phyloP scores from a whole-genome alignment of 306 rosid genomes.

The Mucuna pruriens region DNA sequence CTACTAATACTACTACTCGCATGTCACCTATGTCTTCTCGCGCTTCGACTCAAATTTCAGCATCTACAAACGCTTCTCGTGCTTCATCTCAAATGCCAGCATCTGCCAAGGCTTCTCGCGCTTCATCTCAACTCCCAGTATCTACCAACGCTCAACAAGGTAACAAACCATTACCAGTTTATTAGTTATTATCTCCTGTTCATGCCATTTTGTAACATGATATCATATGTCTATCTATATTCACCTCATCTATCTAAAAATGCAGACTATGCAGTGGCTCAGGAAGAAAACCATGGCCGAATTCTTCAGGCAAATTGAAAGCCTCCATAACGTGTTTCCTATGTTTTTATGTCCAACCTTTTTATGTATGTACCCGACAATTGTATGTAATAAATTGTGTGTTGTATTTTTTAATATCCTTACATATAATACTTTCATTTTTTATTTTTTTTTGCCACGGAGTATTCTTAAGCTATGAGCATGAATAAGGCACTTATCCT shows the following conservation, averaged over 20 bases:
- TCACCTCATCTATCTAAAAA: constrained; percentile 33
- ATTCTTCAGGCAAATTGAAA: constrained; percentile 78
- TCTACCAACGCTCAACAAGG: constrained; percentile 59
- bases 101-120: constrained; percentile 3
- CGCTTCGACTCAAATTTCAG: background rate
- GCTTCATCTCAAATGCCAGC: constrained; percentile 28
- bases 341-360: background rate
- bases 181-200: background rate
- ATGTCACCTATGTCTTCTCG: constrained; percentile 30
- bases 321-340: background rate
- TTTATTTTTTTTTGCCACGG: too few species aligned
- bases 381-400: constrained; percentile 36
- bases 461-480: too few species aligned
- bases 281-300: constrained; percentile 70
- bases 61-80: too few species aligned
- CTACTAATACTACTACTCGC: background rate
- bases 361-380: constrained; percentile 21
- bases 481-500: too few species aligned
- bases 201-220: background rate
- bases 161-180: constrained; percentile 7
- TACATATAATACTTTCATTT: background rate
- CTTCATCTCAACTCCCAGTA: constrained; percentile 25
- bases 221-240: constrained; percentile 8
- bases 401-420: constrained; percentile 25
- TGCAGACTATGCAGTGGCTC: constrained; percentile 72